Conservation (phyloP, 441 rosid genomes). For the Mallotus japonicus region DNA sequence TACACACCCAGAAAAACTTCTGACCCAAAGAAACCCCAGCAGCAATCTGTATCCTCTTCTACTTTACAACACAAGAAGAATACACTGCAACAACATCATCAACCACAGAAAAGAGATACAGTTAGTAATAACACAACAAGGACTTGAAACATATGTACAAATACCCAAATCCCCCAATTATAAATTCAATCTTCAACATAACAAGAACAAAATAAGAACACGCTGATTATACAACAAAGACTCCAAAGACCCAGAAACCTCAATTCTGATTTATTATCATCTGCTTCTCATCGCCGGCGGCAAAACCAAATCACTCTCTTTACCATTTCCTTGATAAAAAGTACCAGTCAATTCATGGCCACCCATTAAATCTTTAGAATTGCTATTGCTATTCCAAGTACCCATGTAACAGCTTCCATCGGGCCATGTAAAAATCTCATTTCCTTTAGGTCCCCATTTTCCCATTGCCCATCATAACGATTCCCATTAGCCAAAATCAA, state of each 20-base stretch:
- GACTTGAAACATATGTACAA: not conserved
- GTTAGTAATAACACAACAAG: not conserved
- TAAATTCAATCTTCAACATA: constrained; percentile 2
- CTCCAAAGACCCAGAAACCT: not conserved
- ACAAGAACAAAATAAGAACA: not conserved
- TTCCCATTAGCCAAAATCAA: constrained; percentile 74
- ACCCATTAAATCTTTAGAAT: constrained; percentile 29
- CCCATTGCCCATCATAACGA: constrained; percentile 78
- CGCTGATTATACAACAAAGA: not conserved
- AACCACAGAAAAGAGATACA: constrained; percentile 12
- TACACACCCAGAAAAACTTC: constrained; percentile 18
- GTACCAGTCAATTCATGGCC: constrained; percentile 43
- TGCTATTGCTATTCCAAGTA: constrained; percentile 38
- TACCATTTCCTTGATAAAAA: constrained; percentile 39
- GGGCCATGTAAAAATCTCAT: constrained; percentile 61
- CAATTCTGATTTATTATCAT: not conserved
- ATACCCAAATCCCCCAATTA: not conserved
- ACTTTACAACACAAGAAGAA: constrained; percentile 17
- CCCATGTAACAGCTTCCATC: constrained; percentile 66
- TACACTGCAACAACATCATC: constrained; percentile 16
- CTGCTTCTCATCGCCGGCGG: constrained; percentile 22
- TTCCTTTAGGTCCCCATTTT: constrained; percentile 70
- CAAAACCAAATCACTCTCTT: constrained; percentile 35
- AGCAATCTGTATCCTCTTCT: constrained; percentile 21
- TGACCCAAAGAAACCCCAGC: constrained; percentile 8